Conservation (phyloP, 768 basidiomycete genomes). For the Strobilomyces confusus region DNA sequence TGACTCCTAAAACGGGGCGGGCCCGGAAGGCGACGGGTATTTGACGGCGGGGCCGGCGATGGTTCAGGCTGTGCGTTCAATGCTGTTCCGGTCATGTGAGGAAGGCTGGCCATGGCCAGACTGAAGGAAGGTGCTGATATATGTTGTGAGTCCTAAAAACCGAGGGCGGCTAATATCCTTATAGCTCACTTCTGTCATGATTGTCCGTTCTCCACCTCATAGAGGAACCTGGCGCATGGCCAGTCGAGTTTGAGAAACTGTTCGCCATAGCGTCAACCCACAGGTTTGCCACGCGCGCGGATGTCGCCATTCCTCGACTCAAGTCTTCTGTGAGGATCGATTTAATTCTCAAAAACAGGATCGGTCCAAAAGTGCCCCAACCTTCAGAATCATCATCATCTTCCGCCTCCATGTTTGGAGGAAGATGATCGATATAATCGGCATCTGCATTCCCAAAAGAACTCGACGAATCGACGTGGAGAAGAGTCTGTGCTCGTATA, state of each 20-base stretch:
- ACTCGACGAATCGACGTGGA: conserved; percentile 20
- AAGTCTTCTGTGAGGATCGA: conserved; percentile 6
- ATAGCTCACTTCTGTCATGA: conserved; percentile 13
- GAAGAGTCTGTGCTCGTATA: conserved; percentile 37
- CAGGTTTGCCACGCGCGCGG: not conserved
- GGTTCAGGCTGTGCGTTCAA: not conserved
- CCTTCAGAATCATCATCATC: conserved; percentile 5
- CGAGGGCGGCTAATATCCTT: not conserved
- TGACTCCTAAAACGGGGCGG: conserved; percentile 2
- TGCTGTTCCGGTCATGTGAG: not conserved
- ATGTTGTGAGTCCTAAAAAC: not conserved
- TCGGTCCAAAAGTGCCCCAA: not conserved
- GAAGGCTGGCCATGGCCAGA: conserved; percentile 4
- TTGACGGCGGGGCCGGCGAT: not conserved
- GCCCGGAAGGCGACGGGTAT: not conserved
- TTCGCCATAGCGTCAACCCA: not conserved
- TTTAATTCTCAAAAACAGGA: not conserved
- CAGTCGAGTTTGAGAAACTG: not conserved
- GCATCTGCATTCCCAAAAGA: conserved; percentile 6
- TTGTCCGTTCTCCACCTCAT: not conserved
- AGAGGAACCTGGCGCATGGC: not conserved
- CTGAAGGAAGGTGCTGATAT: conserved; percentile 13
- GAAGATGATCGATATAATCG: not conserved
- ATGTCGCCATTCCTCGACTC: not conserved
- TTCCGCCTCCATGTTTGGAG: conserved; percentile 1